These are phyloP conservation scores for Aspergillus arachidicola DNA, from an alignment of 2,329 filamentous ascomycete genomes.

Conservation along the genomic window DNA sequence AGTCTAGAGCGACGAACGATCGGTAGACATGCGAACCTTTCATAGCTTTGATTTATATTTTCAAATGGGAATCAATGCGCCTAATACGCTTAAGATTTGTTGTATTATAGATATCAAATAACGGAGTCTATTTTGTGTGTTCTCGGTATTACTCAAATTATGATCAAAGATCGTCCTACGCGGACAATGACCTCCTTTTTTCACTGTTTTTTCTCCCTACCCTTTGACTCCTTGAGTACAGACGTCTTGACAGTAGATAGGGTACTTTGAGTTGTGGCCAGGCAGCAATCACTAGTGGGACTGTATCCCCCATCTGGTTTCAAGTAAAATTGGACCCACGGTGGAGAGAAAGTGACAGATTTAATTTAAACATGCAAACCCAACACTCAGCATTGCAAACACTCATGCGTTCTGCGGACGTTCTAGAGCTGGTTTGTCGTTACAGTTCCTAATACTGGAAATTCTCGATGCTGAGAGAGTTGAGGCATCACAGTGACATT, in stretches of 20 bases:
- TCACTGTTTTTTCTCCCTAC: background rate
- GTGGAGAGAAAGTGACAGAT: background rate
- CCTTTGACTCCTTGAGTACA: background rate
- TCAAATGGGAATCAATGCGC: background rate
- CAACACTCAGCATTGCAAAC: background rate
- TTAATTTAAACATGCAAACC: background rate
- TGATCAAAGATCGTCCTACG: background rate
- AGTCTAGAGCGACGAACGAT: conserved; percentile 83
- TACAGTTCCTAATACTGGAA: too few relatives aligned
- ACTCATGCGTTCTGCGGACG: background rate
- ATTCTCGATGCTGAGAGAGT: too few relatives aligned
- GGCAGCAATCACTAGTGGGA: background rate
- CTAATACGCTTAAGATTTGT: background rate
- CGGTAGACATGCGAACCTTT: conserved; percentile 51
- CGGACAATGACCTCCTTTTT: background rate
- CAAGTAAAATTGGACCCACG: background rate
- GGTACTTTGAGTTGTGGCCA: background rate
- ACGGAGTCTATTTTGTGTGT: background rate
- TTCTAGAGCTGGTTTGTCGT: background rate
- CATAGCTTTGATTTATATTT: background rate
- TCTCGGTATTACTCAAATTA: background rate
- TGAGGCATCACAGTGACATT: too few relatives aligned
- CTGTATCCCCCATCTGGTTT: background rate
- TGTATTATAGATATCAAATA: conserved; percentile 7
- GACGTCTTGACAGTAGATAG: background rate